phyloP scores from a whole-genome alignment of 768 basidiomycete species.

The Lepiota venenata region DNA sequence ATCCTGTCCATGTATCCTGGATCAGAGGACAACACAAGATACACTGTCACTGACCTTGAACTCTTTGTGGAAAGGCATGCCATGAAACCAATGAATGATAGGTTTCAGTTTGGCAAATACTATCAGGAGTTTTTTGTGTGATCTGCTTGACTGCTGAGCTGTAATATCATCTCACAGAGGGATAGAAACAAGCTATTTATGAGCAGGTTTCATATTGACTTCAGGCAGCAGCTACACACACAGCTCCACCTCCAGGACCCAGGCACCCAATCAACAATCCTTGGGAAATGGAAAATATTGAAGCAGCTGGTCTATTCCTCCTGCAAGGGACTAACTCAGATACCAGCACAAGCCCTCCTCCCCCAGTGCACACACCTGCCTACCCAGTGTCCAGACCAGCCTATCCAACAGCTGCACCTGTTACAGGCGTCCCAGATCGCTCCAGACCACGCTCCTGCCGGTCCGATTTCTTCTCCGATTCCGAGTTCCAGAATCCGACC shows the following conservation, averaged over 20 bases:
- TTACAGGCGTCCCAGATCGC: too few relatives aligned
- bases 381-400: too few relatives aligned
- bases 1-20: background rate
- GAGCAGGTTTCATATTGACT: slow-evolving; percentile 4
- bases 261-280: slow-evolving; percentile 13
- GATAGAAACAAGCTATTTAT: slow-evolving; percentile 7
- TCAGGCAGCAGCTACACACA: slow-evolving; percentile 2
- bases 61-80: background rate
- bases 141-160: background rate
- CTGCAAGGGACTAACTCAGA: background rate
- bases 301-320: slow-evolving; percentile 2
- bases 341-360: too few relatives aligned
- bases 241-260: background rate
- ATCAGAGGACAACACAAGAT: background rate
- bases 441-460: too few relatives aligned
- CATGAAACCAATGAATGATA: background rate
- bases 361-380: too few relatives aligned
- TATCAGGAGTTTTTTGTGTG: slow-evolving; percentile 1
- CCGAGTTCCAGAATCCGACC: too few relatives aligned
- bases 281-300: slow-evolving; percentile 4
- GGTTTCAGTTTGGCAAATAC: slow-evolving; percentile 6
- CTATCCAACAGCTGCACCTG: too few relatives aligned
- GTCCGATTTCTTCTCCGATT: too few relatives aligned
- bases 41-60: slow-evolving; percentile 1
- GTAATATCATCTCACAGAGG: background rate